Evolutionary conservation across 2,329 filamentous ascomycete species (phyloP).

Genomic region (Claviceps humidiphila): DNA sequence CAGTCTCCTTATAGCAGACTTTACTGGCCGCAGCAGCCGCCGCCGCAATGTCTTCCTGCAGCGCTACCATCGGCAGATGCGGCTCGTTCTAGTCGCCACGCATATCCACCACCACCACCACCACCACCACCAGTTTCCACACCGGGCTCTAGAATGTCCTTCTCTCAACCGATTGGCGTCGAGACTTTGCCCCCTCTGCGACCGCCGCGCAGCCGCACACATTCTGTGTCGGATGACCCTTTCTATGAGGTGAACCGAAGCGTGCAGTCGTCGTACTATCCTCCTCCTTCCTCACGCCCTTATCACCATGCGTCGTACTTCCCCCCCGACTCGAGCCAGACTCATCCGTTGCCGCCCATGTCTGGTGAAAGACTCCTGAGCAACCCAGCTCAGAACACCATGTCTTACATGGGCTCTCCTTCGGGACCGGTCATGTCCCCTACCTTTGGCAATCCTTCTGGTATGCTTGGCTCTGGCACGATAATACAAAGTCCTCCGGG

Average conservation of each 20-base stretch:
- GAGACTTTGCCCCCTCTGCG: constrained; percentile 26
- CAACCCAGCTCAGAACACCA: constrained; percentile 18
- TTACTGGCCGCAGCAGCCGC: constrained; percentile 18
- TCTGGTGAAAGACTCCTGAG: constrained; percentile 21
- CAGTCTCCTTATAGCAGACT: constrained; percentile 14
- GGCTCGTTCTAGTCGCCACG: constrained; percentile 9
- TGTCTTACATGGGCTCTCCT: constrained; percentile 21
- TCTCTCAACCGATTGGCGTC: constrained; percentile 21
- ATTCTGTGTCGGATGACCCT: constrained; percentile 20
- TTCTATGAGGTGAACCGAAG: constrained; percentile 18
- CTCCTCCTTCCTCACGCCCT: constrained; percentile 14
- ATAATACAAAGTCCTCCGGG: constrained; percentile 24
- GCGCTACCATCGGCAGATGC: constrained; percentile 2
- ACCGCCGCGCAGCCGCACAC: constrained; percentile 22
- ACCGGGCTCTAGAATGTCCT: constrained; percentile 20
- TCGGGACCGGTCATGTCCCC: constrained; percentile 20
- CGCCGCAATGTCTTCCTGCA: not conserved
- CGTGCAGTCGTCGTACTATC: constrained; percentile 20
- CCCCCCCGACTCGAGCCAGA: constrained; percentile 14
- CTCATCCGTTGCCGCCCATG: constrained; percentile 17
- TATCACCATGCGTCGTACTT: constrained; percentile 19
- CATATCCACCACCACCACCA: constrained; percentile 12
- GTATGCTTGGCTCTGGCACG: constrained; percentile 16
- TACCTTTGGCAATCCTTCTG: constrained; percentile 20
- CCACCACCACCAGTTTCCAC: constrained; percentile 10